Conservation (phyloP, 441 rosid species). For the Populus tomentosa region DNA sequence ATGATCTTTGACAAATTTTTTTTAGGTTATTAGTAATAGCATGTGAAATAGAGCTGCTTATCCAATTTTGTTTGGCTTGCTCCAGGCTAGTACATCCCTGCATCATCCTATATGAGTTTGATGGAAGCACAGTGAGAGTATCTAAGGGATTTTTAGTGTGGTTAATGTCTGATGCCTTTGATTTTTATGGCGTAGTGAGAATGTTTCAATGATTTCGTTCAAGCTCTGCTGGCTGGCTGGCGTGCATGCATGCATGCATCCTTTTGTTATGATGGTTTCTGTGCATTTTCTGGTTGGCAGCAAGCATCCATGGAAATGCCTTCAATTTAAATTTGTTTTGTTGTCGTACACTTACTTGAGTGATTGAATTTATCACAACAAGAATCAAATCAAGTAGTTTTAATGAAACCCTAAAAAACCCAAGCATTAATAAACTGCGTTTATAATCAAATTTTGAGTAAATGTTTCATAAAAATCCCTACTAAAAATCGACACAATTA, state of each 20-base stretch:
- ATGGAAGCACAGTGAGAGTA: background rate
- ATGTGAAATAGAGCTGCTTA: conserved; percentile 26
- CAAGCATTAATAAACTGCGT: too few relatives aligned
- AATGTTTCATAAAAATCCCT: too few relatives aligned
- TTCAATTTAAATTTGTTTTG: too few relatives aligned
- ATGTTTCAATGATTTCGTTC: background rate
- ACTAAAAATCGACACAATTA: too few relatives aligned
- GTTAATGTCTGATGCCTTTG: background rate
- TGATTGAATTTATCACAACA: too few relatives aligned
- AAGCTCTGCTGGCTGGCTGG: background rate
- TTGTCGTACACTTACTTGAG: too few relatives aligned
- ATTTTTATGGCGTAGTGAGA: background rate
- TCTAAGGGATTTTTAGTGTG: background rate
- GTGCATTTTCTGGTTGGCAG: background rate
- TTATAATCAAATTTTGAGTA: too few relatives aligned
- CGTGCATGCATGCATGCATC: background rate
- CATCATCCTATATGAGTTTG: background rate
- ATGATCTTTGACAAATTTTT: conserved; percentile 45
- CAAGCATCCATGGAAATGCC: background rate
- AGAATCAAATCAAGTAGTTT: too few relatives aligned
- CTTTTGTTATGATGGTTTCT: background rate
- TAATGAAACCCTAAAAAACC: too few relatives aligned
- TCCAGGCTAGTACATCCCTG: background rate
- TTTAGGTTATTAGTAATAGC: conserved; percentile 39
- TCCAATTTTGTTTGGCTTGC: conserved; percentile 29